Evolutionary conservation across 2,329 filamentous ascomycete species (phyloP).

Genomic region (Venturia nashicola): DNA sequence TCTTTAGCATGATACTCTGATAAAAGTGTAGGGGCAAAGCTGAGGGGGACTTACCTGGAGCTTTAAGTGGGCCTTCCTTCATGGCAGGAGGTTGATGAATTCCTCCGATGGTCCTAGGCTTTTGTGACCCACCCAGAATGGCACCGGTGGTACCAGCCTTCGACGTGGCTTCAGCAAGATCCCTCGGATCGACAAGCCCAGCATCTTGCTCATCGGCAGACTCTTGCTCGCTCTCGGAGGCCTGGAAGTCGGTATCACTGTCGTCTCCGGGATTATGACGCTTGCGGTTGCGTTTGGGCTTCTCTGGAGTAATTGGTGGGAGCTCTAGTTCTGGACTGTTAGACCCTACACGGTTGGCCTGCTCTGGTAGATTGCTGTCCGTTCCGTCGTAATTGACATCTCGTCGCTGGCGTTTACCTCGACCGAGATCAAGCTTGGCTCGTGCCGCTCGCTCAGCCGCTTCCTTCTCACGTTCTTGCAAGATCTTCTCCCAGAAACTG

Average conservation of each 20-base stretch:
- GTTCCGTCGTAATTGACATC: slow-evolving; percentile 10
- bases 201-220: slow-evolving; percentile 3
- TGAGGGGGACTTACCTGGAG: background rate
- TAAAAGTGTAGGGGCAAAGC: background rate
- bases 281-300: slow-evolving; percentile 5
- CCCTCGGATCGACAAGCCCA: background rate
- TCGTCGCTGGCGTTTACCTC: slow-evolving; percentile 63
- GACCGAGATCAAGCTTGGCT: slow-evolving; percentile 64
- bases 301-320: background rate
- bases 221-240: slow-evolving; percentile 19
- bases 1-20: background rate
- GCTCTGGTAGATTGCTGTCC: slow-evolving; percentile 7
- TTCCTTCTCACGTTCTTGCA: slow-evolving; percentile 68
- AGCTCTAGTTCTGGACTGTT: background rate
- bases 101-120: slow-evolving; percentile 17
- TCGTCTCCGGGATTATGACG: slow-evolving; percentile 22
- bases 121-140: slow-evolving; percentile 17
- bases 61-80: background rate
- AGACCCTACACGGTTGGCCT: slow-evolving; percentile 13
- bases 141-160: slow-evolving; percentile 8
- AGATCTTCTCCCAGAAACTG: slow-evolving; percentile 80
- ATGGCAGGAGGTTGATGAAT: background rate
- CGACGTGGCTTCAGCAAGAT: background rate
- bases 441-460: slow-evolving; percentile 60
- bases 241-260: slow-evolving; percentile 39